Conservation (phyloP, 1,284 basidiomycete species). For the Melampsora americana region DNA sequence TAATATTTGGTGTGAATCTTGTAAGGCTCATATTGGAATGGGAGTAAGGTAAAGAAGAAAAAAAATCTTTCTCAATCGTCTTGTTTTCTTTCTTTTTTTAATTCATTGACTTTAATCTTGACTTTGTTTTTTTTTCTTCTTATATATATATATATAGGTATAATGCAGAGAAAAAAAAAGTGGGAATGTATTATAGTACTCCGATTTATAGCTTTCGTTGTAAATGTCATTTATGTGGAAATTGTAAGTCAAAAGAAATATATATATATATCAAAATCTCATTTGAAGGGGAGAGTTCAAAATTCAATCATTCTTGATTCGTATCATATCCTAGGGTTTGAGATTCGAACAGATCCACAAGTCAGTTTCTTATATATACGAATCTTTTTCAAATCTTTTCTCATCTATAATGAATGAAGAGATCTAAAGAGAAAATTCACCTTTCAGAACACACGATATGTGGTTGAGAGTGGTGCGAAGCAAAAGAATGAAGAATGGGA, state of each 20-base stretch:
- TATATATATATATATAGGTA: constrained; percentile 72
- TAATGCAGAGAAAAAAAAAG: constrained; percentile 96
- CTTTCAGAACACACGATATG: constrained; percentile 81
- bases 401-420: background rate
- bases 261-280: too few relatives aligned
- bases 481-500: constrained; percentile 94
- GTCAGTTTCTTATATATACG: constrained; percentile 57
- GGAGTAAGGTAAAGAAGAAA: constrained; percentile 63
- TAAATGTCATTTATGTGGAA: constrained; percentile 89
- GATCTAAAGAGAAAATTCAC: constrained; percentile 11
- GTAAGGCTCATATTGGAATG: constrained; percentile 90
- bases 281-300: too few relatives aligned
- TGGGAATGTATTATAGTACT: constrained; percentile 91
- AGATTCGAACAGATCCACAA: constrained; percentile 95
- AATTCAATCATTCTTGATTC: too few relatives aligned
- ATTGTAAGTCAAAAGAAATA: constrained; percentile 57
- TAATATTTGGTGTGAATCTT: constrained; percentile 95
- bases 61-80: background rate
- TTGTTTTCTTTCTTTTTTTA: background rate
- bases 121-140: constrained; percentile 46
- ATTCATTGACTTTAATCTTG: constrained; percentile 7
- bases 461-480: constrained; percentile 82
- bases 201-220: constrained; percentile 92
- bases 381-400: background rate
- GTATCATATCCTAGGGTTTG: constrained; percentile 65